A percentile compares a stretch with the other conserved stretches of the same genome.
Evolutionary conservation across 139 green algal genomes (phyloP).

Genomic region (Coccomyxa sp.): DNA sequence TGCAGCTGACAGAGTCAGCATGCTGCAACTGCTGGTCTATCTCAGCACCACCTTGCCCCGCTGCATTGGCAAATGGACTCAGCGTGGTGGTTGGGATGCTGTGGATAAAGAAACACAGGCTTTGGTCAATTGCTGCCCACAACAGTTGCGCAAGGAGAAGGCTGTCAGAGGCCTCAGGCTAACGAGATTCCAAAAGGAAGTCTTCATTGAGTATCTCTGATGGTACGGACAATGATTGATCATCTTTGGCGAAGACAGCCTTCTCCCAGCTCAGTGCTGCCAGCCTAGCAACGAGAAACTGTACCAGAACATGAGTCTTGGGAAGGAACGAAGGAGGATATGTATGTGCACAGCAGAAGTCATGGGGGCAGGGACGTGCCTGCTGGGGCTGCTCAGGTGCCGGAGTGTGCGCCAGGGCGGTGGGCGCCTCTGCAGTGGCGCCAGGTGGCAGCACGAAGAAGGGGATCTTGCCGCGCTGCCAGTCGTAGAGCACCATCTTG

Average conservation of each 20-base stretch:
- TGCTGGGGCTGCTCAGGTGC: too few species aligned
- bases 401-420: conserved; percentile 2
- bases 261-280: too few species aligned
- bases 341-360: too few species aligned
- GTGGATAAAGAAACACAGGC: neutral
- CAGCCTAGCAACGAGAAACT: too few species aligned
- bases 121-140: neutral
- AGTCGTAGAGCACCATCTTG: conserved; percentile 96
- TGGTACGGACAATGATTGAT: neutral
- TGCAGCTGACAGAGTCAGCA: neutral
- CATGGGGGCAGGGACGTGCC: too few species aligned
- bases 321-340: too few species aligned
- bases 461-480: conserved; percentile 96
- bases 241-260: neutral
- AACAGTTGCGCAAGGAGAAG: neutral
- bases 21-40: neutral
- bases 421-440: conserved; percentile 32
- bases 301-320: too few species aligned
- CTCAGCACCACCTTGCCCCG: neutral
- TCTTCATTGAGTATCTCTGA: neutral
- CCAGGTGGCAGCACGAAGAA: conserved; percentile 90
- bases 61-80: neutral
- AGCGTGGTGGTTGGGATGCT: neutral
- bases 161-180: neutral
- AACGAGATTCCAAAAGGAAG: neutral